Evolutionary conservation across 768 basidiomycete genomes (phyloP).

Genomic region (Rhodotorula paludigena): DNA sequence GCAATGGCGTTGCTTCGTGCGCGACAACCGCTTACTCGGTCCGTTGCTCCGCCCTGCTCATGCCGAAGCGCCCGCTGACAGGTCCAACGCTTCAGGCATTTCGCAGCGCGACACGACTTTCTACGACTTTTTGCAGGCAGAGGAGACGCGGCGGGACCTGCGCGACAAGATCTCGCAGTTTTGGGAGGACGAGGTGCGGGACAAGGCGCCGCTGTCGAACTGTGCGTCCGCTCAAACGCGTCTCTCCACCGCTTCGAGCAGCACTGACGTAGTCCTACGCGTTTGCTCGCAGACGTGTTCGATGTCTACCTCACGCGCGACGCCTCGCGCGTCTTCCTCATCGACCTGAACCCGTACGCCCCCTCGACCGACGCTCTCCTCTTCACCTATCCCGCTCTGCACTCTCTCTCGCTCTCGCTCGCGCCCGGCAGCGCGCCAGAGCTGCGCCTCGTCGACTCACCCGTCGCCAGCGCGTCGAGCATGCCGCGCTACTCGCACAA

Average conservation of each 20-base stretch:
- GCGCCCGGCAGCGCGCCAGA: constrained; percentile 28
- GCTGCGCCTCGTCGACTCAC: constrained; percentile 14
- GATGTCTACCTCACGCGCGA: constrained; percentile 83
- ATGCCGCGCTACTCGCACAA: constrained; percentile 76
- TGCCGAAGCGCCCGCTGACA: background rate
- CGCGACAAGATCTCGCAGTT: constrained; percentile 55
- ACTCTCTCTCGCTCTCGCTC: constrained; percentile 50
- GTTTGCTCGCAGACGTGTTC: constrained; percentile 62
- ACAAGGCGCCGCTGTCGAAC: constrained; percentile 58
- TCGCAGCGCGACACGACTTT: constrained; percentile 82
- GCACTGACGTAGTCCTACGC: background rate
- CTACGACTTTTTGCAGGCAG: constrained; percentile 78
- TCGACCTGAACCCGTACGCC: constrained; percentile 88
- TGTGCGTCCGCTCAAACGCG: constrained; percentile 56
- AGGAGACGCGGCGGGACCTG: constrained; percentile 56
- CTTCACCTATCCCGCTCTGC: constrained; percentile 75
- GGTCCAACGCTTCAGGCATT: constrained; percentile 55
- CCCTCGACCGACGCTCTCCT: constrained; percentile 80
- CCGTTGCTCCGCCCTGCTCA: constrained; percentile 9
- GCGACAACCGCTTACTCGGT: constrained; percentile 69
- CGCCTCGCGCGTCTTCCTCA: constrained; percentile 65
- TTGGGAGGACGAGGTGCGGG: constrained; percentile 65
- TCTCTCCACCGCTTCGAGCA: background rate
- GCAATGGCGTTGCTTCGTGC: constrained; percentile 86
- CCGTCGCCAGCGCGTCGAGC: constrained; percentile 52